A percentile compares a stretch with the other conserved stretches of the same genome.
phyloP scores from a whole-genome alignment of 768 basidiomycete species.

The Suillus lakei region DNA sequence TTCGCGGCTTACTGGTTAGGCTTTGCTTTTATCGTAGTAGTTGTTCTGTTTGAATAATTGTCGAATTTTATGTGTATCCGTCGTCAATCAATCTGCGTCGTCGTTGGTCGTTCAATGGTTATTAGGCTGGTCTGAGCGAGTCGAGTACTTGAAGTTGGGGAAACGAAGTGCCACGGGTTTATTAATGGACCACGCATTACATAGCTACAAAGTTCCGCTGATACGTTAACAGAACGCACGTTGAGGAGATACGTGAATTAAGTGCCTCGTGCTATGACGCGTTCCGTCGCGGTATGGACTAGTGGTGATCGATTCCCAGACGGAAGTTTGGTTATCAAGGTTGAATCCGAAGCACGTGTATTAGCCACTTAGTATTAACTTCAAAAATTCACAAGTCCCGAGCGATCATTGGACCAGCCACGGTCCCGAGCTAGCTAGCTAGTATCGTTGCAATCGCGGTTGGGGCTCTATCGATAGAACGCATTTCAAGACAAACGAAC shows the following conservation, averaged over 20 bases:
- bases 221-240: neutral
- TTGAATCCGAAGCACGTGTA: neutral
- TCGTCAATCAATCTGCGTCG: neutral
- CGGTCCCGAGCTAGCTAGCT: neutral
- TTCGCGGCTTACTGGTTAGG: neutral
- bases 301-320: neutral
- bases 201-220: neutral
- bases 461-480: neutral
- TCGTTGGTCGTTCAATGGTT: neutral
- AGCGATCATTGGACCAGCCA: neutral
- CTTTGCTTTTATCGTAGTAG: conserved; percentile 6
- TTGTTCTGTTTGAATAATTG: neutral
- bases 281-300: neutral
- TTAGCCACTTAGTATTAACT: neutral
- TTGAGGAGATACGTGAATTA: neutral
- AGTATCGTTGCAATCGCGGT: neutral
- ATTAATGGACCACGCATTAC: neutral
- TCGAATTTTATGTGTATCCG: neutral
- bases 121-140: neutral
- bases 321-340: neutral
- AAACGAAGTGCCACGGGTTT: neutral
- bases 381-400: neutral
- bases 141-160: neutral
- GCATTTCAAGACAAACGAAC: neutral
- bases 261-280: neutral